Evolutionary conservation across 345 rosid genomes (phyloP).

Genomic region (Crucihimalaya himalaica): DNA sequence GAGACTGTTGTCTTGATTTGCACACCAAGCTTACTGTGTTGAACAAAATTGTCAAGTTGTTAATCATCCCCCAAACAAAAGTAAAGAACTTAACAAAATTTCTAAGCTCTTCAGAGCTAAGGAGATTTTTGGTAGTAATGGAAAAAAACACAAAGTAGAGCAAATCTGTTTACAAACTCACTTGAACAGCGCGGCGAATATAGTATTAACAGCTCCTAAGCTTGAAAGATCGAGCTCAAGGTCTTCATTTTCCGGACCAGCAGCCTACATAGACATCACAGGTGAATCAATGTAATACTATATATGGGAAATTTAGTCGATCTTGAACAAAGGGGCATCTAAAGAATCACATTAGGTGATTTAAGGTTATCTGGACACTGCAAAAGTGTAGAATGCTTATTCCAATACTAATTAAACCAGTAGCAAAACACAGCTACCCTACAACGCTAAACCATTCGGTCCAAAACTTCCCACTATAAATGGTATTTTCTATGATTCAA

Average conservation of each 20-base stretch:
- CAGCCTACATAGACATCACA: conserved; percentile 53
- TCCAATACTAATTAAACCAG: background rate
- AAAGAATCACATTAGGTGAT: background rate
- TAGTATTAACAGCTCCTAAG: conserved; percentile 91
- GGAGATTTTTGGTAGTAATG: background rate
- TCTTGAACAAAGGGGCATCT: background rate
- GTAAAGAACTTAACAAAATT: background rate
- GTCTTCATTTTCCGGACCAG: conserved; percentile 74
- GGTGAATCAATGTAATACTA: background rate
- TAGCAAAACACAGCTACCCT: background rate
- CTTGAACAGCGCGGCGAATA: conserved; percentile 97
- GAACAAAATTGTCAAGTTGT: background rate
- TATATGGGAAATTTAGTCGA: background rate
- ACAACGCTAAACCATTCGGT: background rate
- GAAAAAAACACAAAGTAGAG: conserved; percentile 7
- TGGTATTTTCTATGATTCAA: background rate
- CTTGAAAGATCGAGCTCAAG: conserved; percentile 96
- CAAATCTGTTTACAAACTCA: conserved; percentile 20
- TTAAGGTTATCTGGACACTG: background rate
- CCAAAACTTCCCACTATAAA: background rate
- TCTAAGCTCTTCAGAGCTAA: background rate
- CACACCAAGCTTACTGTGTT: conserved; percentile 86
- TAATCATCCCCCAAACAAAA: background rate
- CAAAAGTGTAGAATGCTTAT: background rate
- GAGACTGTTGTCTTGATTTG: conserved; percentile 96